These are phyloP conservation scores for Trichocladium antarcticum DNA, from an alignment of 495 filamentous ascomycete genomes.

Conservation along the genomic window DNA sequence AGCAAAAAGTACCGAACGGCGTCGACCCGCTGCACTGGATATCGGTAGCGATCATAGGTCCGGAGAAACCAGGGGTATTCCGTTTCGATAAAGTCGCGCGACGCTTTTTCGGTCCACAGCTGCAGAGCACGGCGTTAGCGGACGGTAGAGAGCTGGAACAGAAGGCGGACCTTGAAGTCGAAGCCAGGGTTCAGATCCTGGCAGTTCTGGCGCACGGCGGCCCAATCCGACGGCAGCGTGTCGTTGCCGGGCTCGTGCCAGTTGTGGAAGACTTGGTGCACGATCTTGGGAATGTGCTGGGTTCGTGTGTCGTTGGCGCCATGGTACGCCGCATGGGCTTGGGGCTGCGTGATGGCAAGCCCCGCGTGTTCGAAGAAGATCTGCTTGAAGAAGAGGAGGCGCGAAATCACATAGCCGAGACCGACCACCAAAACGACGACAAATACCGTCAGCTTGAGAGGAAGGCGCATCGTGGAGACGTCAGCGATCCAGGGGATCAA, in stretches of 20 bases:
- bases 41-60: conserved; percentile 70
- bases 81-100: conserved; percentile 60
- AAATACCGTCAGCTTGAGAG: conserved; percentile 8
- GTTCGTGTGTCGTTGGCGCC: neutral
- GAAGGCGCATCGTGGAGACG: conserved; percentile 8
- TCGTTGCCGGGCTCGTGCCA: conserved; percentile 33
- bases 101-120: conserved; percentile 80
- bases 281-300: conserved; percentile 56
- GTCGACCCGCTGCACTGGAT: conserved; percentile 78
- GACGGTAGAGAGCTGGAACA: neutral
- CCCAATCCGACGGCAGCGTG: conserved; percentile 64
- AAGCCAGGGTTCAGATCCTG: conserved; percentile 65
- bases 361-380: conserved; percentile 24
- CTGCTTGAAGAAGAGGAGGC: conserved; percentile 15
- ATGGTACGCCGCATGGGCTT: conserved; percentile 11
- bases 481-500: too few relatives aligned
- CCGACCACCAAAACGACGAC: conserved; percentile 4
- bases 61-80: conserved; percentile 81
- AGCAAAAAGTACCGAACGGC: conserved; percentile 84
- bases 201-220: conserved; percentile 60
- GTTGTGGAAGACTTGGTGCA: conserved; percentile 81
- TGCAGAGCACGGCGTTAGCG: conserved; percentile 18
- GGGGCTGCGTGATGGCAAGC: conserved; percentile 17
- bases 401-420: conserved; percentile 10
- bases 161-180: conserved; percentile 59